Conservation (phyloP, 1,284 basidiomycete genomes). For the Ustilago vetiveriae region DNA sequence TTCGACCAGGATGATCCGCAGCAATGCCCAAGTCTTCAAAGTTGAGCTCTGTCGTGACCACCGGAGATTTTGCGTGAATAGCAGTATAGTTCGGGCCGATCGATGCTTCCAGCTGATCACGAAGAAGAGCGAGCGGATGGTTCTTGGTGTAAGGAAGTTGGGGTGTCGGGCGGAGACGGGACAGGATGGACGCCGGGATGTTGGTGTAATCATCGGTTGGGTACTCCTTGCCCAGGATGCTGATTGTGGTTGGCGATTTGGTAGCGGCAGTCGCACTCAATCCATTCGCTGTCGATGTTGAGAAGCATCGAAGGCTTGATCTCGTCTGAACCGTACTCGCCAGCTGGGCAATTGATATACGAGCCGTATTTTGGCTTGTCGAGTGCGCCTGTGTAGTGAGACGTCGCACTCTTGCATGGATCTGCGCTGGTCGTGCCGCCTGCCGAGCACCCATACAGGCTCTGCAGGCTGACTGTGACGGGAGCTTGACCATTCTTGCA, state of each 20-base stretch:
- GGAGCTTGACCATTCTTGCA: slow-evolving; percentile 15
- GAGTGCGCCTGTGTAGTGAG: slow-evolving; percentile 15
- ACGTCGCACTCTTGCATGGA: slow-evolving; percentile 26
- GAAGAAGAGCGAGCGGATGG: slow-evolving; percentile 88
- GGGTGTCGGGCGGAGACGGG: slow-evolving; percentile 75
- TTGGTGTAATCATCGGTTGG: slow-evolving; percentile 83
- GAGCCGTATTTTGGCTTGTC: neutral
- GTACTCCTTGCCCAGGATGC: slow-evolving; percentile 69
- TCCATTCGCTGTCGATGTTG: neutral
- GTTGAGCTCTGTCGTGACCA: slow-evolving; percentile 90
- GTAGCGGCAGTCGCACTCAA: neutral
- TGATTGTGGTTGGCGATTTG: slow-evolving; percentile 21
- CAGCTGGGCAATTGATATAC: neutral
- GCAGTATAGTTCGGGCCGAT: slow-evolving; percentile 70
- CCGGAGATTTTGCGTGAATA: slow-evolving; percentile 77
- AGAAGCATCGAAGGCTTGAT: slow-evolving; percentile 2
- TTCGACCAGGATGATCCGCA: slow-evolving; percentile 88
- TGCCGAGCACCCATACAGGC: slow-evolving; percentile 23
- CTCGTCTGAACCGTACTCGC: neutral
- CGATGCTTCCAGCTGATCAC: slow-evolving; percentile 83
- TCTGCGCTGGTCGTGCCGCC: slow-evolving; percentile 31
- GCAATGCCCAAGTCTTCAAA: slow-evolving; percentile 98
- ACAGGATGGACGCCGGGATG: slow-evolving; percentile 82
- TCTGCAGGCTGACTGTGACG: slow-evolving; percentile 27
- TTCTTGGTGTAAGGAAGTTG: slow-evolving; percentile 77